phyloP scores from a whole-genome alignment of 2,329 filamentous ascomycete genomes.

The Colletotrichum abscissum region DNA sequence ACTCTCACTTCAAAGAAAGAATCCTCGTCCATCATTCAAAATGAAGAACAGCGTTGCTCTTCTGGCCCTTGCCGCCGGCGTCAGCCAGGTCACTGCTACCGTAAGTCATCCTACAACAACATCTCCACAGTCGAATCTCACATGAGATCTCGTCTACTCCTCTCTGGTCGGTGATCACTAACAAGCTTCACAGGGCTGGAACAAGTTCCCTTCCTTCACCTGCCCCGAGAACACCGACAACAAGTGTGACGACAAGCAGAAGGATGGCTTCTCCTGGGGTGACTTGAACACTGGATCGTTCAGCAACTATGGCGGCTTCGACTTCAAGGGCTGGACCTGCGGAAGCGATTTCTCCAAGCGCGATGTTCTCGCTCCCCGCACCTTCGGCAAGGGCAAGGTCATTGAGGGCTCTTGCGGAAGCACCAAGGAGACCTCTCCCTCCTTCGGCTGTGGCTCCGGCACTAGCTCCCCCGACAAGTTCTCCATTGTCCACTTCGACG shows the following conservation, averaged over 20 bases:
- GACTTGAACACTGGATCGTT: conserved; percentile 72
- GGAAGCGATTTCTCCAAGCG: conserved; percentile 68
- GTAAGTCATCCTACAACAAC: conserved; percentile 44
- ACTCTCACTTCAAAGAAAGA: conserved; percentile 22
- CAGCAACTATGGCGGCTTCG: conserved; percentile 75
- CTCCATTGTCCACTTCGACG: conserved; percentile 79
- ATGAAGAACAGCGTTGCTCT: conserved; percentile 65
- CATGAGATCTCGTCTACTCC: not conserved
- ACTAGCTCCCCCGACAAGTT: conserved; percentile 65
- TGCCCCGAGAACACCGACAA: conserved; percentile 81
- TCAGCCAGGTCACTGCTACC: conserved; percentile 61
- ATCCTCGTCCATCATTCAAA: conserved; percentile 39
- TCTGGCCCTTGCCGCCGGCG: conserved; percentile 62
- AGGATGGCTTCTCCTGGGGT: conserved; percentile 77
- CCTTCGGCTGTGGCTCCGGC: conserved; percentile 63
- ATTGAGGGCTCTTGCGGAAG: conserved; percentile 66
- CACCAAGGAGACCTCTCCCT: conserved; percentile 62
- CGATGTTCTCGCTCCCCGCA: conserved; percentile 64
- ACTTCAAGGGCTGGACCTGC: conserved; percentile 80
- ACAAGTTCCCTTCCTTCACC: conserved; percentile 60
- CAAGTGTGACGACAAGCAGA: conserved; percentile 78
- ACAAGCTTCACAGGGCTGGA: conserved; percentile 32
- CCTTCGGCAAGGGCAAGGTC: conserved; percentile 64
- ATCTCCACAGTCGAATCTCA: conserved; percentile 22
- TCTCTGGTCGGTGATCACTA: conserved; percentile 13